Conservation (phyloP, 1,284 basidiomycete species). For the Cystobasidium pallidum region DNA sequence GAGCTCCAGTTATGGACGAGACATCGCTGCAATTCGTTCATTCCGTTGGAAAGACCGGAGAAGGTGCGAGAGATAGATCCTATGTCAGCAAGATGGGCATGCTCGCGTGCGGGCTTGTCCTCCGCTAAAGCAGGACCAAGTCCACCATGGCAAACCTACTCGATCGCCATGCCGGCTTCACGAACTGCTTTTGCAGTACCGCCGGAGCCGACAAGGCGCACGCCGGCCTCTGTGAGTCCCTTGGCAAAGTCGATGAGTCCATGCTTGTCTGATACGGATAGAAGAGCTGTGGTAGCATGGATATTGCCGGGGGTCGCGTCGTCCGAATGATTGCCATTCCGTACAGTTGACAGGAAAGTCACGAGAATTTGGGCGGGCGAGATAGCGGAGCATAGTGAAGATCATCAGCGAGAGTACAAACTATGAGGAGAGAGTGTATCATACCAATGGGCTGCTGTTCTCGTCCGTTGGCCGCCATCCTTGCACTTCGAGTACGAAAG, state of each 20-base stretch:
- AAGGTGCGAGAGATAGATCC: not conserved
- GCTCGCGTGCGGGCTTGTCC: too few relatives aligned
- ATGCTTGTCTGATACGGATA: constrained; percentile 97
- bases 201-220: constrained; percentile 89
- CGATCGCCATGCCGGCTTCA: constrained; percentile 86
- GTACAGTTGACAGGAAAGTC: not conserved
- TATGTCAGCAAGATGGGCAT: not conserved
- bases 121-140: too few relatives aligned
- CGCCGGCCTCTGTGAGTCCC: constrained; percentile 76
- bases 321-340: too few relatives aligned
- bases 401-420: not conserved
- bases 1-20: constrained; percentile 94
- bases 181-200: constrained; percentile 98
- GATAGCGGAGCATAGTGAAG: constrained; percentile 10
- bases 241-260: constrained; percentile 86
- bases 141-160: constrained; percentile 63
- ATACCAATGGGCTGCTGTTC: constrained; percentile 37
- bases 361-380: constrained; percentile 13
- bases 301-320: not conserved
- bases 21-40: constrained; percentile 73
- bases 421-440: not conserved
- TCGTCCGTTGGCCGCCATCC: constrained; percentile 27
- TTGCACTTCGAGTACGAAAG: not conserved
- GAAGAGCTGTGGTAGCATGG: constrained; percentile 64
- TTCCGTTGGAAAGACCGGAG: not conserved